phyloP scores from a whole-genome alignment of 2,329 filamentous ascomycete species.

The Orbilia oligospora region DNA sequence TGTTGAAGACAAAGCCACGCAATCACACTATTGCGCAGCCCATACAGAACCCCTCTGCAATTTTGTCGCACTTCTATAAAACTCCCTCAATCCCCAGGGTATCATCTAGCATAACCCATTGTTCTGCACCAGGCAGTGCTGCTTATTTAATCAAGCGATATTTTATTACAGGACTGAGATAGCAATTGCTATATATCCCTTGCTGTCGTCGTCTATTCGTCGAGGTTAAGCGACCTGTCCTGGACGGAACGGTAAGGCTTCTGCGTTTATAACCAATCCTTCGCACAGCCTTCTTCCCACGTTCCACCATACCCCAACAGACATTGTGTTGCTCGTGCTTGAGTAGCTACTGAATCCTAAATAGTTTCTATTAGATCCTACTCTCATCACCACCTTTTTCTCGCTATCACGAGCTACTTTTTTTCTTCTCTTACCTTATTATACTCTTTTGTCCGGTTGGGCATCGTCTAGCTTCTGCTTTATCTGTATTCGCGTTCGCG shows the following conservation, averaged over 20 bases:
- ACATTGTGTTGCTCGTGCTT: conserved; percentile 39
- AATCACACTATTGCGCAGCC: conserved; percentile 39
- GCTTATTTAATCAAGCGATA: conserved; percentile 26
- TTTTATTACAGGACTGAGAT: conserved; percentile 24
- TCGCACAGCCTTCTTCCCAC: conserved; percentile 53
- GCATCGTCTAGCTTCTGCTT: conserved; percentile 16
- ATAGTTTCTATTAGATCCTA: conserved; percentile 56
- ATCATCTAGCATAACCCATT: conserved; percentile 1
- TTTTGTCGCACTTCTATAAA: conserved; percentile 14
- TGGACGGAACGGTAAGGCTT: conserved; percentile 54
- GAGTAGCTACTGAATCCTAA: conserved; percentile 49
- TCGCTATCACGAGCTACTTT: conserved; percentile 31
- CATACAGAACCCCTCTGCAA: conserved; percentile 33
- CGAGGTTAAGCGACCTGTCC: conserved; percentile 55
- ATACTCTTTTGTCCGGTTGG: conserved; percentile 52
- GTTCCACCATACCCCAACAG: conserved; percentile 34
- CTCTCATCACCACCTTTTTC: conserved; percentile 24
- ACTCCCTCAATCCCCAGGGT: conserved; percentile 9
- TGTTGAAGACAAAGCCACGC: conserved; percentile 43
- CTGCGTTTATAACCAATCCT: conserved; percentile 52
- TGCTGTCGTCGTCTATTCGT: conserved; percentile 53
- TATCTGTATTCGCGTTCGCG: conserved; percentile 41
- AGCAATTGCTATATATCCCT: conserved; percentile 33
- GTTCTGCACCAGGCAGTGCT: conserved; percentile 42
- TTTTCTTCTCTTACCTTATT: conserved; percentile 37